Evolutionary conservation across 495 filamentous ascomycete genomes (phyloP).

Genomic region (Wilcoxina mikolae): DNA sequence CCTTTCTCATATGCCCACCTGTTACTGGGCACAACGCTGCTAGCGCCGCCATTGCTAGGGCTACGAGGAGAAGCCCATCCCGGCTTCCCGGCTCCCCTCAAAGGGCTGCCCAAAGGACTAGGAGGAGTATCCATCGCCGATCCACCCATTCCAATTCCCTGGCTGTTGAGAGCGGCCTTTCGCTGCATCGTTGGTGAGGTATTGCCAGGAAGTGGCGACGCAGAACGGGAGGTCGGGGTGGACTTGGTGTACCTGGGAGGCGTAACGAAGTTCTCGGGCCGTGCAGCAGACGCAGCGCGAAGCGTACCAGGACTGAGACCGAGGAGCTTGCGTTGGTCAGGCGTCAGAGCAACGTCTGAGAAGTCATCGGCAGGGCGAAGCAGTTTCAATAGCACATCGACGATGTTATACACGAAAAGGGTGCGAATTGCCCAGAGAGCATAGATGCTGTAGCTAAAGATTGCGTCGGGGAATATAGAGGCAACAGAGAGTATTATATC

Average conservation of each 20-base stretch:
- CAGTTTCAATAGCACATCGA: slow-evolving; percentile 51
- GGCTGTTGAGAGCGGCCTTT: slow-evolving; percentile 10
- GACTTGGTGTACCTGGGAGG: slow-evolving; percentile 77
- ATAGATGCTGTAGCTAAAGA: slow-evolving; percentile 20
- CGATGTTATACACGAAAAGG: slow-evolving; percentile 51
- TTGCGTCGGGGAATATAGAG: slow-evolving; percentile 4
- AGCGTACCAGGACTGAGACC: slow-evolving; percentile 58
- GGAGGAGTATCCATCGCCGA: slow-evolving; percentile 20
- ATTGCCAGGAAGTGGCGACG: slow-evolving; percentile 36
- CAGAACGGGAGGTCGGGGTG: slow-evolving; percentile 39
- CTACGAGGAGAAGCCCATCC: slow-evolving; percentile 38
- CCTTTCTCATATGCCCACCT: slow-evolving; percentile 82
- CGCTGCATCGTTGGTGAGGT: slow-evolving; percentile 30
- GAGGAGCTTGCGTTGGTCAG: slow-evolving; percentile 69
- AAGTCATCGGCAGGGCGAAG: slow-evolving; percentile 63
- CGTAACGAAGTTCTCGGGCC: slow-evolving; percentile 45
- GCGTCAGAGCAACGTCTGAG: slow-evolving; percentile 78
- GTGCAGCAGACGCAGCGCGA: slow-evolving; percentile 47
- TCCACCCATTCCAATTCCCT: slow-evolving; percentile 16
- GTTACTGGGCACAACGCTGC: slow-evolving; percentile 53
- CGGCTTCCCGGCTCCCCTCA: slow-evolving; percentile 25
- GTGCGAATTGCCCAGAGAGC: slow-evolving; percentile 38
- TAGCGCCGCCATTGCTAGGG: slow-evolving; percentile 53
- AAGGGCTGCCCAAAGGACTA: slow-evolving; percentile 37
- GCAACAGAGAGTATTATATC: background rate